A percentile compares a stretch with the other conserved stretches of the same genome.
Conservation (phyloP, 2,329 filamentous ascomycete species). For the Aspergillaceae sp. region DNA sequence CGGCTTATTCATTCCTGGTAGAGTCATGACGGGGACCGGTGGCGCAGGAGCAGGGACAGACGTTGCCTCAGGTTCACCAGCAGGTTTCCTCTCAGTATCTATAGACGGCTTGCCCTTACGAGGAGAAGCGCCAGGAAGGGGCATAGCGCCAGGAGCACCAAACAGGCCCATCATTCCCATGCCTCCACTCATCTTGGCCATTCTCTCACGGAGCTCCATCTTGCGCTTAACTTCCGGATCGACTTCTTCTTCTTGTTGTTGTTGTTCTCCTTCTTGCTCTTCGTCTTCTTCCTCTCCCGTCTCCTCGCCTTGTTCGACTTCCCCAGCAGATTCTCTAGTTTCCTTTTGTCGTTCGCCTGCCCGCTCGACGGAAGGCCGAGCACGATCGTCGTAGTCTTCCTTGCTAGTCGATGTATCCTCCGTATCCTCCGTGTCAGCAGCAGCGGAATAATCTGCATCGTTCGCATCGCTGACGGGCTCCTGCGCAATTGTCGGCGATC, state of each 20-base stretch:
- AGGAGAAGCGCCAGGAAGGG: slow-evolving; percentile 40
- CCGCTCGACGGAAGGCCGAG: slow-evolving; percentile 3
- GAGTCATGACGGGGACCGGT: slow-evolving; percentile 47
- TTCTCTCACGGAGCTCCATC: slow-evolving; percentile 83
- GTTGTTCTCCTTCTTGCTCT: slow-evolving; percentile 47
- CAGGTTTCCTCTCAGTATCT: slow-evolving; percentile 24
- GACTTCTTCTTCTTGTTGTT: slow-evolving; percentile 71
- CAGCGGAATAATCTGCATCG: slow-evolving; percentile 57
- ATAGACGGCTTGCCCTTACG: slow-evolving; percentile 43
- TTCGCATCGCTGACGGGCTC: slow-evolving; percentile 55
- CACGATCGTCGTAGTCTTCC: slow-evolving; percentile 61
- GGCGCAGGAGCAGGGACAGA: slow-evolving; percentile 28
- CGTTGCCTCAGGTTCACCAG: slow-evolving; percentile 24
- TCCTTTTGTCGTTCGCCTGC: too few relatives aligned
- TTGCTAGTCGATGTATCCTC: slow-evolving; percentile 58
- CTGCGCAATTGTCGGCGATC: slow-evolving; percentile 34
- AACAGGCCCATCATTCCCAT: slow-evolving; percentile 98
- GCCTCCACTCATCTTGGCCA: slow-evolving; percentile 97
- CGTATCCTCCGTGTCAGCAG: slow-evolving; percentile 55
- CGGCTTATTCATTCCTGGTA: slow-evolving; percentile 62
- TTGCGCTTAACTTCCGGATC: slow-evolving; percentile 79
- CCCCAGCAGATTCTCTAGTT: slow-evolving; percentile 8
- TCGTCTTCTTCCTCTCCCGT: slow-evolving; percentile 44
- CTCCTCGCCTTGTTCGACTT: slow-evolving; percentile 27
- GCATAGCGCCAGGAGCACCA: slow-evolving; percentile 57